These are phyloP conservation scores for Rosa rugosa DNA, from an alignment of 306 rosid species.

Conservation along the genomic window DNA sequence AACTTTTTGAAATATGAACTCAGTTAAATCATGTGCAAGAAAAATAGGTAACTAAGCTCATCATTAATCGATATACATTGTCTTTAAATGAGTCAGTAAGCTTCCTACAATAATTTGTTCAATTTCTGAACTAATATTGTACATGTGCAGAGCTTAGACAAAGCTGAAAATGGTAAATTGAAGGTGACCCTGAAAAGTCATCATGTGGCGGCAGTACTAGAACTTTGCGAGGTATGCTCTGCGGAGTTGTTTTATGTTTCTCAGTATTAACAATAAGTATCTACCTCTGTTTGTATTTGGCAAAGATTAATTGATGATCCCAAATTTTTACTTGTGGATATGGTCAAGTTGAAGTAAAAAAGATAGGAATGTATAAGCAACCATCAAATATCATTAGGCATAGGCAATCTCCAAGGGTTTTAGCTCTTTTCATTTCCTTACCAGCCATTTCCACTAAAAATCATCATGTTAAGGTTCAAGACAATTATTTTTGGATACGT, in stretches of 20 bases:
- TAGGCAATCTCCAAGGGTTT: neutral
- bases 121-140: constrained; percentile 20
- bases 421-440: neutral
- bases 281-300: neutral
- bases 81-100: neutral
- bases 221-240: constrained; percentile 80
- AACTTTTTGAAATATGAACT: neutral
- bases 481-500: neutral
- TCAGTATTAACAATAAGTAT: neutral
- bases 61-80: neutral
- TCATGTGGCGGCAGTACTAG: constrained; percentile 74
- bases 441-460: neutral
- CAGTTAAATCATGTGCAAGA: too few species aligned
- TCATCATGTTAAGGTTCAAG: neutral
- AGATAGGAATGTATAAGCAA: neutral
- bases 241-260: neutral
- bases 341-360: neutral
- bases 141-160: constrained; percentile 63
- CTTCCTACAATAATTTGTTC: neutral
- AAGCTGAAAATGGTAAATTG: constrained; percentile 68
- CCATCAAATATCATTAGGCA: neutral
- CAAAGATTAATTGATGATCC: neutral
- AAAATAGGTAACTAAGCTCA: neutral
- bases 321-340: neutral
- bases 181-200: constrained; percentile 69